Evolutionary conservation across 2,329 filamentous ascomycete species (phyloP), one percentile per base, ranked within the genome.

Genomic region (Alternaria postmessia): DNA sequence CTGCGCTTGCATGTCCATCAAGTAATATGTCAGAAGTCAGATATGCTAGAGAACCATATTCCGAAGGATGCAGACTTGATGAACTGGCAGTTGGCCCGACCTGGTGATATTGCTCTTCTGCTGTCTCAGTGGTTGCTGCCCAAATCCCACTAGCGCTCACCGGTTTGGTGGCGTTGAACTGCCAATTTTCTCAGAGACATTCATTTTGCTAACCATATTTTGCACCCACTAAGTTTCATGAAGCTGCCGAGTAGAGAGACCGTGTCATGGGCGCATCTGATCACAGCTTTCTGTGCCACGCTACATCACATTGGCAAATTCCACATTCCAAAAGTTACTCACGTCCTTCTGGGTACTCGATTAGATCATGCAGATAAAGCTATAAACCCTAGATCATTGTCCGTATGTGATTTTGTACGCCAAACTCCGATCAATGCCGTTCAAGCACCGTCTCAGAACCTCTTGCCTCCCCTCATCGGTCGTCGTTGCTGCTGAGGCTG

Each of bases 401-500:
- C 46, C 46, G 24, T 9, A 28, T 32, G 18, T 28, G 28, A 59
- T 63, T 61, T 57, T 43, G 36, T 61, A 71, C 67, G 57, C 69
- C 67, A 44, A 49, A 55, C 57, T 57, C 62, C 51, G 54, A 6
- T 53, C 39, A 41, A 53, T 54, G 66, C 65, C 58, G 57, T 52
- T 24, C 28, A 28, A 18, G 47, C 16, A 46, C 2, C n/a, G 26
- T 16, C 36, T 57, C 56, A 72, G 34, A 69, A 71, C 49, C 67
- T 65, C 59, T 81, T 61, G 32, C 57, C 57, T 28, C 83, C 80
- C 77, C 85, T 85, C 73, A 85, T 87, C 18, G 76, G 75, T 70
- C 84, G 84, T 68, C 83, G 79, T 20, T 80, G 83, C 79, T 71
- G 90, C 72, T 84, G 85, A 34, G 91, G 91, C 81, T 96, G 92